Evolutionary conservation across 2,329 filamentous ascomycete genomes (phyloP), one percentile per base, ranked within the genome.

Genomic region (Aspergillus ochraceoroseus): DNA sequence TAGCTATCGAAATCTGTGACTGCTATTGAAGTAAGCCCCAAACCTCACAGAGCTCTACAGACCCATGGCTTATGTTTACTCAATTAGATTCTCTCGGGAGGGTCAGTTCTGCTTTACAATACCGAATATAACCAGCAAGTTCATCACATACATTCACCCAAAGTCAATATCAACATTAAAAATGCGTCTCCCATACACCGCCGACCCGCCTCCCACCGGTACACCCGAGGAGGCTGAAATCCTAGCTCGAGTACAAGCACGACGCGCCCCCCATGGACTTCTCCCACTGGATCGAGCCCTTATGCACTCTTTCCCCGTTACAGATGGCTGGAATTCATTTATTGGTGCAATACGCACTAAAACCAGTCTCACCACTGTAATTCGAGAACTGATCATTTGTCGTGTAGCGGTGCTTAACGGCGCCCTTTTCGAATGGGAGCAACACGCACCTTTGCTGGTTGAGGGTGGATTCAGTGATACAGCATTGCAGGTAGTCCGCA

Each of bases 381-480:
- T 87, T 38, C 80, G 85, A 51, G 87, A 94, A 70, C 71, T 89
- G 12, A 82, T 85, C 50, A 89, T 94, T 53, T 87, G 80, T 56
- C 77, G 87, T 33, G 84, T 94, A 9, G 87, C 87, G 8, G 80
- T 83, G 11, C 75, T 87, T 54, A 94, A 94, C 65, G 65, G 74
- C 12, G 87, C 87, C 1, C 87, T 83, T 80, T 94, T 88, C 64
- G 87, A 94, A 63, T 94, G 85, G 87, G 76, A 70, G 23, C 78
- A 86, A 39, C 87, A 94, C 59, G 81, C 80, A 11, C 86, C 86
- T 1, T 68, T 90, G n/a, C 71, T 90, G 9, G 74, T 75, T 3
- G 68, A 71, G 6, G 67, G 67, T 0, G 80, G 81, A 4, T 73
- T 86, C 4, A 64, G 67, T 12, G 64, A 72, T 20, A 70, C 67